Percentiles rank a stretch among this genome's conserved stretches.
Evolutionary conservation across 2,329 filamentous ascomycete genomes (phyloP).

Genomic region (Apiospora marii): DNA sequence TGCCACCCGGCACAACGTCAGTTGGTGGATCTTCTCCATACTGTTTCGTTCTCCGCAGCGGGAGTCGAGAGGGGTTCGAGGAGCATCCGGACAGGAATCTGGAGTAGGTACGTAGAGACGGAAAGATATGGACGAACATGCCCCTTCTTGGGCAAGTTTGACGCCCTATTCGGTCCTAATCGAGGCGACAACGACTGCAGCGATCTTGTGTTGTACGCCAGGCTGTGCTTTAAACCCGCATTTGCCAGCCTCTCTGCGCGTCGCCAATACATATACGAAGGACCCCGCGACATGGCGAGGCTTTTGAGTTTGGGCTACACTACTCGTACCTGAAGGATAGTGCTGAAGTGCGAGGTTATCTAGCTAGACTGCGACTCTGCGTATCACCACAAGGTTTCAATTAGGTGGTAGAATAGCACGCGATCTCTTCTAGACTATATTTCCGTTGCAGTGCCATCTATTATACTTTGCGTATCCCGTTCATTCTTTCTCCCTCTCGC

Average conservation of each 20-base stretch:
- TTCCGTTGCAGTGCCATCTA: neutral
- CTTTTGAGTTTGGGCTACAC: conserved; percentile 9
- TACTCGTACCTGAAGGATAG: conserved; percentile 12
- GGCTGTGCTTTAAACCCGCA: neutral
- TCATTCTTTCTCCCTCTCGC: neutral
- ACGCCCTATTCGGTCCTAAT: conserved; percentile 10
- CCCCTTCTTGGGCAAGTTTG: neutral
- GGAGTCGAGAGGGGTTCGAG: conserved; percentile 14
- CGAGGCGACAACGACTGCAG: neutral
- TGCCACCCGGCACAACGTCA: conserved; percentile 6
- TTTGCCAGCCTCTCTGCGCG: neutral
- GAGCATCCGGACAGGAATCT: neutral
- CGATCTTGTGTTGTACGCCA: neutral
- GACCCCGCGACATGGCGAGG: neutral
- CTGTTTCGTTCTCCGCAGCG: conserved; percentile 15
- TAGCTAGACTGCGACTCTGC: neutral
- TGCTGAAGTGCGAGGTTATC: neutral
- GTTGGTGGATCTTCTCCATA: conserved; percentile 20
- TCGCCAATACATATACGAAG: neutral
- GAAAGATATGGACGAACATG: neutral
- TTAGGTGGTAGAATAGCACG: neutral
- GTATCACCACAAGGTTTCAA: neutral
- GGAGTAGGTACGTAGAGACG: conserved; percentile 10
- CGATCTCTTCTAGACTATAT: neutral
- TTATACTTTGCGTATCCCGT: neutral